These are phyloP conservation scores for Hyaloscypha finlandica DNA, from an alignment of 495 filamentous ascomycete species.

Conservation along the genomic window DNA sequence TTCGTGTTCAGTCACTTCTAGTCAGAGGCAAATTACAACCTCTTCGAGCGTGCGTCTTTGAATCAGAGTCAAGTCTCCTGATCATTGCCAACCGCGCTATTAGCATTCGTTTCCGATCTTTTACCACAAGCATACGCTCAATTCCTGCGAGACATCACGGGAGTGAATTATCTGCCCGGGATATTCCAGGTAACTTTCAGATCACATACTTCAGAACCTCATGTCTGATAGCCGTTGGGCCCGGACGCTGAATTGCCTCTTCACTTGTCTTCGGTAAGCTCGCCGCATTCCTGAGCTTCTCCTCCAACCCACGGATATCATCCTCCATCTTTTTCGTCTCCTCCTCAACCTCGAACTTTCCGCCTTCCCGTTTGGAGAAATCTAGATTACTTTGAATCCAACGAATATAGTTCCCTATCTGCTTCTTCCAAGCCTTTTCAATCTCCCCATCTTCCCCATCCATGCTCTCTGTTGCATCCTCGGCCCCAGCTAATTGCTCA, in stretches of 20 bases:
- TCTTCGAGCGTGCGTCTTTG: too few species aligned
- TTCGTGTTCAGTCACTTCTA: too few species aligned
- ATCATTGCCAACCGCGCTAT: too few species aligned
- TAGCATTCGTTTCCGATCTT: too few species aligned
- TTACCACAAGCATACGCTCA: too few species aligned
- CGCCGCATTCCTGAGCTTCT: conserved; percentile 3
- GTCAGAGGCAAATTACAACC: too few species aligned
- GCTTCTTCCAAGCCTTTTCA: conserved; percentile 9
- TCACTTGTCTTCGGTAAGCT: conserved; percentile 5
- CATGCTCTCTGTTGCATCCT: not conserved
- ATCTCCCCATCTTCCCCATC: not conserved
- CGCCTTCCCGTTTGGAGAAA: not conserved
- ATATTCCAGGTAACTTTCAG: not conserved
- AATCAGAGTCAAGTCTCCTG: too few species aligned
- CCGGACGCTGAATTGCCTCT: not conserved
- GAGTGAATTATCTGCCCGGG: too few species aligned
- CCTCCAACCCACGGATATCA: not conserved
- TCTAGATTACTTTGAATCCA: conserved; percentile 1
- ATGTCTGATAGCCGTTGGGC: not conserved
- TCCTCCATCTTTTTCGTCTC: conserved; percentile 2
- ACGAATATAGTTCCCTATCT: conserved; percentile 1
- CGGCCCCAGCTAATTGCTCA: not conserved
- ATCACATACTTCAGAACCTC: not conserved
- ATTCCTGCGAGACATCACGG: too few species aligned
- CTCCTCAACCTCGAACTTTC: conserved; percentile 2